Percentiles rank a stretch among this genome's conserved stretches.
phyloP scores from a whole-genome alignment of 768 basidiomycete genomes.

The Trametes maxima region DNA sequence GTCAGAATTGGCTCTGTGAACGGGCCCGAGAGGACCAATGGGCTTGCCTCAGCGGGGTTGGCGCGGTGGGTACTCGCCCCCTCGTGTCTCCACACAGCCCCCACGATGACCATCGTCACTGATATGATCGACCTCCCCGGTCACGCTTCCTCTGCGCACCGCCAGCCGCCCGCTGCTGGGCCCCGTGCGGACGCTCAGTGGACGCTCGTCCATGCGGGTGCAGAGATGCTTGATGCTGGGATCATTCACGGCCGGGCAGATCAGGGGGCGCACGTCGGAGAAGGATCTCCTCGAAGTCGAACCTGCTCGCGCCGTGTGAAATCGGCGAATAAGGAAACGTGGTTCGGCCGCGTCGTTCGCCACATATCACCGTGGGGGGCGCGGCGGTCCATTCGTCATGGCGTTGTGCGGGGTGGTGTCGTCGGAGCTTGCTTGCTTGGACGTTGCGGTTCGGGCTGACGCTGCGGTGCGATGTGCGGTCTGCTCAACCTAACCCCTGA shows the following conservation, averaged over 20 bases:
- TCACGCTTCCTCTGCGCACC: not conserved
- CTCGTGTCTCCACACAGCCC: slow-evolving; percentile 15
- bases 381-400: not conserved
- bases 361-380: not conserved
- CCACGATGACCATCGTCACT: slow-evolving; percentile 8
- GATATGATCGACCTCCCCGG: slow-evolving; percentile 5
- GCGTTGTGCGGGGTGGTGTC: not conserved
- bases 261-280: slow-evolving; percentile 4
- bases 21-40: no score
- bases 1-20: not conserved
- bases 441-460: no score
- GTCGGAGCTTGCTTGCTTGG: no score
- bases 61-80: not conserved
- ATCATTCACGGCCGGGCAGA: slow-evolving; percentile 10
- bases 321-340: not conserved
- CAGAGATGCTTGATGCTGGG: not conserved
- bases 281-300: slow-evolving; percentile 14
- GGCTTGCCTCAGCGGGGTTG: not conserved
- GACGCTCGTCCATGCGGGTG: not conserved
- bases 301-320: slow-evolving; percentile 2
- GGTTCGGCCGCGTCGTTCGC: not conserved
- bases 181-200: not conserved
- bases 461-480: not conserved
- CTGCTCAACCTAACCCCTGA: not conserved
- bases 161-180: not conserved